Conservation (phyloP, 257 asterid species). For the Voacanga thouarsii region DNA sequence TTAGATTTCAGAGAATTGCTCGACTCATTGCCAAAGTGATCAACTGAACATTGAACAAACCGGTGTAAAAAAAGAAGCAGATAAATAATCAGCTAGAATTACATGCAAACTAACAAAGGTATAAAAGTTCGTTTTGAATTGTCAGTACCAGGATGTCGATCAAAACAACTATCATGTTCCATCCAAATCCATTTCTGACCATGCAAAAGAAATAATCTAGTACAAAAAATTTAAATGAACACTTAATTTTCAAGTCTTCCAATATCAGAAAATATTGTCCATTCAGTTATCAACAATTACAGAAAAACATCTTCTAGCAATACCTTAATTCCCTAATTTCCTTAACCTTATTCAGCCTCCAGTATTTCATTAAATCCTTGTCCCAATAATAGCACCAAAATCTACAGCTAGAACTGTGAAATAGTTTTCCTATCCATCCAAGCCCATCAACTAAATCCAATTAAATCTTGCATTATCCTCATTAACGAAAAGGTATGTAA, state of each 20-base stretch:
- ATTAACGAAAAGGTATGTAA: not conserved
- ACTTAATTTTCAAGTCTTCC: not conserved
- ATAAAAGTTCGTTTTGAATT: not conserved
- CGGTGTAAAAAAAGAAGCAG: not conserved
- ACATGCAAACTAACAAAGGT: not conserved
- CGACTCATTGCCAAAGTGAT: not conserved
- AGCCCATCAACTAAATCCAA: not conserved
- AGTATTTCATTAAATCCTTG: not conserved
- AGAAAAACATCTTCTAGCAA: not conserved
- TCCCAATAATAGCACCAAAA: not conserved
- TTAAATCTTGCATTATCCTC: not conserved
- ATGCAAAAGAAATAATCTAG: slow-evolving; percentile 8
- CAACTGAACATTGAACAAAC: not conserved
- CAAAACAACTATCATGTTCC: not conserved
- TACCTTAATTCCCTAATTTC: not conserved
- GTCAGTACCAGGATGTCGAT: not conserved
- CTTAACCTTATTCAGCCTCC: not conserved
- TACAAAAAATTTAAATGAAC: too few relatives aligned
- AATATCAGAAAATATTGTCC: not conserved
- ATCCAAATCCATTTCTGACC: not conserved
- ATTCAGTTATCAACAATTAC: not conserved
- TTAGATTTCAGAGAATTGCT: not conserved
- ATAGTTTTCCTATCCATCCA: not conserved
- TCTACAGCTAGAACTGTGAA: not conserved
- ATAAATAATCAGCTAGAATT: not conserved